Base-by-base conservation (phyloP, 805 yeast genomes). In the Lachancea quebecensis region DNA sequence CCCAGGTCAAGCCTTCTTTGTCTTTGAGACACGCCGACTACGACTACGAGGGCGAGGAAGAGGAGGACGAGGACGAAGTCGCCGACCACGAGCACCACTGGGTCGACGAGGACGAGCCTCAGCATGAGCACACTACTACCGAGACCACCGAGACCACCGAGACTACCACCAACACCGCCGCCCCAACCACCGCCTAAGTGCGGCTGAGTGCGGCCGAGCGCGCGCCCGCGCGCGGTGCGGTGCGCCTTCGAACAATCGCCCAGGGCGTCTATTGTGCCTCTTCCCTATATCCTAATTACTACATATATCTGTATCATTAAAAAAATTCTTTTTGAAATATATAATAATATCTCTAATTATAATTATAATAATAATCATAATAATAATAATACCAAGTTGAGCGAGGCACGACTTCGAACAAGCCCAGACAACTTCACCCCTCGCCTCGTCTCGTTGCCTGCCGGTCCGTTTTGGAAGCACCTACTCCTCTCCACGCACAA, bases 1-100 rank as follows among this genome's bases (percentile, higher is more conserved):
- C 95, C 56, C 86, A 76, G 56, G 88, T 85, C 50, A 84, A 79
- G 70, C 91, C 95, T 66, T 79, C 91, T 52, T 75, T 85, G 63
- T 77, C 85, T 38, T 78, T 85, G 63, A 73, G 74, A 61, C 72
- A 73, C 51, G 68, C 75, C 52, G 82, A 78, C 55, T 77, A 73
- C 39, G 82, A 78, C 48, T 78, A 74, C 49, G 73, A 71, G 45
- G 77, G 72, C 35, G 70, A 69, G 40, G 73, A 71, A 48, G 75
- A 67, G 45, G 82, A 76, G 43, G 70, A 72, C 53, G 79, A 68
- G 48, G 74, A 75, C 11, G 59, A 50, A 36, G 56, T 49, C 27
- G 49, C 44, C 25, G 49, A 50, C 27, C 49, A 45, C 25, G 44
- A 41, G 28, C 44, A 41, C 11, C 39, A 41, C 34, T 44, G 41